Evolutionary conservation across 2,329 filamentous ascomycete species (phyloP).

Genomic region (Blastomyces silverae): DNA sequence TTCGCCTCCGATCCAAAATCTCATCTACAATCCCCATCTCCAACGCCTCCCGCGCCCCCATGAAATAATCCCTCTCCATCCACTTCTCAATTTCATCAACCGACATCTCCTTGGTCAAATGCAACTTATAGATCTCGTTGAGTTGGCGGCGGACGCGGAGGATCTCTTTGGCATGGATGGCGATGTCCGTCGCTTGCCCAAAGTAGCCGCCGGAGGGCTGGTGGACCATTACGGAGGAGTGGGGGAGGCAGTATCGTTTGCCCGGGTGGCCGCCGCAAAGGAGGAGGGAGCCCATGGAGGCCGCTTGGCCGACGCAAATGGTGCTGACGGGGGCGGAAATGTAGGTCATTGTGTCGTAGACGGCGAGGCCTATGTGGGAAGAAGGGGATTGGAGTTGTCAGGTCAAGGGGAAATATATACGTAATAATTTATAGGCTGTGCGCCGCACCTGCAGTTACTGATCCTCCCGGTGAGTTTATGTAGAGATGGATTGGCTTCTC

Average conservation of each 20-base stretch:
- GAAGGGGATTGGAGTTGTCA: neutral
- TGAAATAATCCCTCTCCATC: constrained; percentile 95
- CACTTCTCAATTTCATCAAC: constrained; percentile 81
- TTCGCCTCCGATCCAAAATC: constrained; percentile 55
- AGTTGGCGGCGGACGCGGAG: constrained; percentile 75
- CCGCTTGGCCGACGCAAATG: constrained; percentile 89
- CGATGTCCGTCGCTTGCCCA: constrained; percentile 69
- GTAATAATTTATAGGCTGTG: constrained; percentile 8
- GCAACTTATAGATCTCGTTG: constrained; percentile 81
- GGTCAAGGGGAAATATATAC: neutral
- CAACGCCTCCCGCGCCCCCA: constrained; percentile 80
- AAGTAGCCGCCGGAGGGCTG: constrained; percentile 75
- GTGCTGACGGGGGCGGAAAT: constrained; percentile 89
- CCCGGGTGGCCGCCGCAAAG: constrained; percentile 79
- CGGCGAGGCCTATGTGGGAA: constrained; percentile 53
- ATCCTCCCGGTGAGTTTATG: constrained; percentile 93
- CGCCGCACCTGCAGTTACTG: constrained; percentile 65
- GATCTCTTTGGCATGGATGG: constrained; percentile 97
- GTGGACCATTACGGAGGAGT: constrained; percentile 94
- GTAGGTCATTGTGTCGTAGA: constrained; percentile 99
- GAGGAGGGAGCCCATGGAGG: constrained; percentile 87
- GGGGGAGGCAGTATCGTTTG: constrained; percentile 82
- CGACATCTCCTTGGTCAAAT: constrained; percentile 69
- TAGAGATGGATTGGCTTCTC: constrained; percentile 95
- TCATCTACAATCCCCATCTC: constrained; percentile 89